A percentile compares a stretch with the other conserved stretches of the same genome.
Evolutionary conservation across 306 rosid genomes (phyloP).

Genomic region (Lathyrus sativus): DNA sequence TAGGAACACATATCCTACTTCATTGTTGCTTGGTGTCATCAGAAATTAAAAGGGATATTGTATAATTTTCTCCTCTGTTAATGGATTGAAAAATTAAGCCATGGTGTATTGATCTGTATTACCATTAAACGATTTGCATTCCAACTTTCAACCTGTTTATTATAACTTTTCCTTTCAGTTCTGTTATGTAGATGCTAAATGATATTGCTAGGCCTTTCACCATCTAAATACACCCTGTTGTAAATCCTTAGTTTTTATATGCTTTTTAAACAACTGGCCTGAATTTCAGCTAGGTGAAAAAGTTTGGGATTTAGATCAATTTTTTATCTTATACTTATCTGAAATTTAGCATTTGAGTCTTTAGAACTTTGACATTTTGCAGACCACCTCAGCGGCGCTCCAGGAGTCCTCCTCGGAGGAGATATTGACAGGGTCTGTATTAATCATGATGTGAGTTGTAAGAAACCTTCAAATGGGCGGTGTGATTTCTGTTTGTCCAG

Average conservation of each 20-base stretch:
- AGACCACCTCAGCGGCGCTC: slow-evolving; percentile 83
- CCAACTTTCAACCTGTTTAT: background rate
- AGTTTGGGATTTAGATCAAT: too few relatives aligned
- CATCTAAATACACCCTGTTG: too few relatives aligned
- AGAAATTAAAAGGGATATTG: background rate
- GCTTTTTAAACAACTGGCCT: too few relatives aligned
- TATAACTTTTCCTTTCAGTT: too few relatives aligned
- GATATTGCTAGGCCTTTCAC: too few relatives aligned
- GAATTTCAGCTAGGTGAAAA: too few relatives aligned
- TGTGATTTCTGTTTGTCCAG: slow-evolving; percentile 32
- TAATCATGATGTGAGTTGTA: slow-evolving; percentile 39
- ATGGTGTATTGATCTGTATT: slow-evolving; percentile 8
- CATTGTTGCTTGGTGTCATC: background rate
- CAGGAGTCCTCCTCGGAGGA: slow-evolving; percentile 96
- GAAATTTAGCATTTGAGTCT: slow-evolving; percentile 9
- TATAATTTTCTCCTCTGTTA: background rate
- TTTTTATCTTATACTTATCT: background rate
- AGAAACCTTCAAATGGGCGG: slow-evolving; percentile 34
- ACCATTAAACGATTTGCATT: background rate
- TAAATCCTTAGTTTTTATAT: too few relatives aligned
- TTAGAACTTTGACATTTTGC: slow-evolving; percentile 38
- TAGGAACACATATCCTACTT: slow-evolving; percentile 10
- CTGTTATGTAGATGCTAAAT: too few relatives aligned
- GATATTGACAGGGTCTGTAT: slow-evolving; percentile 55
- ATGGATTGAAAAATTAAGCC: slow-evolving; percentile 15